phyloP scores from a whole-genome alignment of 2,329 filamentous ascomycete species.

The Nemania serpens region DNA sequence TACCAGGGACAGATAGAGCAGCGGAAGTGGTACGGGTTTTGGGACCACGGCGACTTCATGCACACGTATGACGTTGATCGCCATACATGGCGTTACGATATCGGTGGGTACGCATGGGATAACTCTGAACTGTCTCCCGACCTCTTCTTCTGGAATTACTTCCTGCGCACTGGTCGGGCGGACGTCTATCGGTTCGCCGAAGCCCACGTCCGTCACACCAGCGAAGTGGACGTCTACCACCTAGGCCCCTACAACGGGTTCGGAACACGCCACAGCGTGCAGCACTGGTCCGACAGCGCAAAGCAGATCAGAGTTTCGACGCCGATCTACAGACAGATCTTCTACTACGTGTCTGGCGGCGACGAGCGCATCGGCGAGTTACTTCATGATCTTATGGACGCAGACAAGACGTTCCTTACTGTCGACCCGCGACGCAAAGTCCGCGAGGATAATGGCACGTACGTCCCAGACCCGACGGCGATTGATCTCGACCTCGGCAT shows the following conservation, averaged over 20 bases:
- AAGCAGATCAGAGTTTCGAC: slow-evolving; percentile 67
- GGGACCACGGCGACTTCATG: slow-evolving; percentile 66
- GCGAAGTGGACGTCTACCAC: slow-evolving; percentile 67
- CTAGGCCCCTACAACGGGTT: slow-evolving; percentile 61
- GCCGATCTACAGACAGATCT: slow-evolving; percentile 60
- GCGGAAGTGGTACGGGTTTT: slow-evolving; percentile 66
- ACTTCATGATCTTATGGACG: slow-evolving; percentile 56
- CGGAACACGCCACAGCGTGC: slow-evolving; percentile 65
- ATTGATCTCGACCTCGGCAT: slow-evolving; percentile 60
- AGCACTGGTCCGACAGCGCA: slow-evolving; percentile 64
- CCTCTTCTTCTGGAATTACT: slow-evolving; percentile 66
- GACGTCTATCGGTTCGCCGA: slow-evolving; percentile 65
- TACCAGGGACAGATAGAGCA: slow-evolving; percentile 61
- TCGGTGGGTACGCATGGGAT: slow-evolving; percentile 69
- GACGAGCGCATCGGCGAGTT: slow-evolving; percentile 63
- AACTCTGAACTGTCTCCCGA: slow-evolving; percentile 68
- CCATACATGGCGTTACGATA: slow-evolving; percentile 65
- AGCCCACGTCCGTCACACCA: slow-evolving; percentile 60
- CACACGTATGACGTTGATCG: slow-evolving; percentile 64
- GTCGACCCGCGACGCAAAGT: slow-evolving; percentile 65
- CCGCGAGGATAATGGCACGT: slow-evolving; percentile 51
- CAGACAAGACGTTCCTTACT: slow-evolving; percentile 55
- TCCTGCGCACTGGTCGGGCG: slow-evolving; percentile 61
- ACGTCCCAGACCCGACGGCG: slow-evolving; percentile 49
- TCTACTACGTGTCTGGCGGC: slow-evolving; percentile 61